Evolutionary conservation across 805 yeast genomes (phyloP), one percentile per base, ranked within the genome.

Genomic region (Yamadazyma laniorum): DNA sequence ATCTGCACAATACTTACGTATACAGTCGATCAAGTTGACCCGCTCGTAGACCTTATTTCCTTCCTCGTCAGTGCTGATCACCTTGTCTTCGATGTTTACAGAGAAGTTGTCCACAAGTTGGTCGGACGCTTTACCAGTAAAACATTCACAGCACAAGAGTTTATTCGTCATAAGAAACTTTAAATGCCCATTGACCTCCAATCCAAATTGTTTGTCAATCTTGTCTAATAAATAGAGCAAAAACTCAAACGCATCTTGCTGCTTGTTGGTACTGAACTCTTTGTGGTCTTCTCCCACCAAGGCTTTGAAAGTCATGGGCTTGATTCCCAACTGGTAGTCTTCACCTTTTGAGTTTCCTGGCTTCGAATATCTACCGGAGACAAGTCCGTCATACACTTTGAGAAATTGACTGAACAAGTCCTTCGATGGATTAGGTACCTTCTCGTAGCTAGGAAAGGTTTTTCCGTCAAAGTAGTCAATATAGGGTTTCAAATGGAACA

Each of bases 201-300:
- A 35, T 0, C 65, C 59, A 21, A 74, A 62, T 34, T 67, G 58
- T 4, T 58, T 56, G 45, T 84, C 90, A 18, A 89, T 58, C 45
- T 77, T 73, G 39, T 82, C 84, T 19, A 81, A 53, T 6, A 91
- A 59, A 55, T 80, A 84, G 4, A 77, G 61, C 61, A 89, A 75
- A 55, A 89, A 93, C 58, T 93, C 99, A 67, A 81, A 85, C 0
- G 98, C 93, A 65, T 93, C 99, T 59, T 93, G 99, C 56, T 93
- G 99, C 49, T 80, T 78, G 72, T 82, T 85, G 0, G 95, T 81
- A 31, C 81, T 71, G 51, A 93, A 93, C 53, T 93, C 99, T 13
- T 70, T 70, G 58, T 93, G 95, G 25, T 78, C 77, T 35, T 74
- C 74, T 3, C 96, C 96, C 36, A 93, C 69, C 18, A 88, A 64